These are phyloP conservation scores for Aspergillus thermomutatus DNA, from an alignment of 2,329 filamentous ascomycete genomes.

Conservation along the genomic window DNA sequence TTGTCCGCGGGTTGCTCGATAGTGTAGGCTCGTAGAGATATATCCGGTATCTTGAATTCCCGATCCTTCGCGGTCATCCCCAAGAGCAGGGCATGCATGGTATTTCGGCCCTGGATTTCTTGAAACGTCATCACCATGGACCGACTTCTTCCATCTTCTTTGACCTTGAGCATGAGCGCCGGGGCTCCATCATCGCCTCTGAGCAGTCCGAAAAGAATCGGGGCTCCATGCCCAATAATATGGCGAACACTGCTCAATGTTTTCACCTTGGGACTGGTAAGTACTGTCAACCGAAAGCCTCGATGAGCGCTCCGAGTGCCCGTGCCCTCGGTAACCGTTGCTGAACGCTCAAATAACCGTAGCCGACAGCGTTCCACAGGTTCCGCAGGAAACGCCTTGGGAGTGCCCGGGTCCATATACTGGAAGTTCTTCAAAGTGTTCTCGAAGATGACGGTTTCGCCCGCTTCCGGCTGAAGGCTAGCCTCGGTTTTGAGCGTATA, in stretches of 20 bases:
- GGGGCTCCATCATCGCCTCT: slow-evolving; percentile 68
- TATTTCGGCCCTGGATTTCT: slow-evolving; percentile 66
- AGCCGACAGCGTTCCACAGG: slow-evolving; percentile 68
- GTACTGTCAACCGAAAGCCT: slow-evolving; percentile 73
- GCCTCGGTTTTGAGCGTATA: slow-evolving; percentile 74
- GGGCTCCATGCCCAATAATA: slow-evolving; percentile 60
- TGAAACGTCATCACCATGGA: slow-evolving; percentile 75
- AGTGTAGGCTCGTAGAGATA: slow-evolving; percentile 62
- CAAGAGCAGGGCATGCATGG: slow-evolving; percentile 69
- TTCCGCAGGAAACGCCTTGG: slow-evolving; percentile 72
- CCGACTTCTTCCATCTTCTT: slow-evolving; percentile 62
- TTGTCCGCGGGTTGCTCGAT: slow-evolving; percentile 51
- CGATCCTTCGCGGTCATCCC: slow-evolving; percentile 66
- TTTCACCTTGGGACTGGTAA: slow-evolving; percentile 74
- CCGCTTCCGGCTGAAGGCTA: slow-evolving; percentile 64
- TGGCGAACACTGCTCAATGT: slow-evolving; percentile 75
- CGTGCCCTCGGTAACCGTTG: slow-evolving; percentile 67
- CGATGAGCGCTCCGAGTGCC: slow-evolving; percentile 71
- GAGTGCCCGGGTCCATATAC: slow-evolving; percentile 72
- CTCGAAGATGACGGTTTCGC: slow-evolving; percentile 69
- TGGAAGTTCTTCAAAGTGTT: slow-evolving; percentile 70
- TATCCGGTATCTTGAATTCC: slow-evolving; percentile 69
- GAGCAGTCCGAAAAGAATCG: slow-evolving; percentile 75
- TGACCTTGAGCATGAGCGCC: slow-evolving; percentile 67
- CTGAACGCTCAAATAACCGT: slow-evolving; percentile 69